phyloP scores from a whole-genome alignment of 257 asterid species.

The Cruciata laevipes region DNA sequence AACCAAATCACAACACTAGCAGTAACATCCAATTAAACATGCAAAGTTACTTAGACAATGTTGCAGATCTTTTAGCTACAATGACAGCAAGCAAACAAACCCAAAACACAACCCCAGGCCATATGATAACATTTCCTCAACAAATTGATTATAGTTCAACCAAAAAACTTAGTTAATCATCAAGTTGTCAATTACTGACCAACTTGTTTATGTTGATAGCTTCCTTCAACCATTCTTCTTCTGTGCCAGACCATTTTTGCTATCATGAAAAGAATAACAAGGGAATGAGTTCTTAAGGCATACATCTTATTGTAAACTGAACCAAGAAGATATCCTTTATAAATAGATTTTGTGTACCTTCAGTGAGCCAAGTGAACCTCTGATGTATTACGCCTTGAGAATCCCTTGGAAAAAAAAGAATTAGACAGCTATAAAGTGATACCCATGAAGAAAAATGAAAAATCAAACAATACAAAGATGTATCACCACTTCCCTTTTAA shows the following conservation, averaged over 20 bases:
- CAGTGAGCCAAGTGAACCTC: slow-evolving; percentile 90
- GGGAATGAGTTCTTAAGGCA: background rate
- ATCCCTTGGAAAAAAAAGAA: slow-evolving; percentile 61
- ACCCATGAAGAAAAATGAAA: slow-evolving; percentile 11
- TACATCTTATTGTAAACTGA: background rate
- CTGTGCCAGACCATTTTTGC: slow-evolving; percentile 99
- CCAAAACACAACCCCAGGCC: too few species aligned
- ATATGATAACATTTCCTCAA: too few species aligned
- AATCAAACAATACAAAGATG: slow-evolving; percentile 2
- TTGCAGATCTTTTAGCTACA: too few species aligned
- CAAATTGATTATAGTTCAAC: too few species aligned
- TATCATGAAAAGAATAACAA: slow-evolving; percentile 24
- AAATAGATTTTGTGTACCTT: slow-evolving; percentile 41
- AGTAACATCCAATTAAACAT: too few species aligned
- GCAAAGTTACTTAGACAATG: too few species aligned
- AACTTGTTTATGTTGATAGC: slow-evolving; percentile 96
- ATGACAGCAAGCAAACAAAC: too few species aligned
- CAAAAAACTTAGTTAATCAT: too few species aligned
- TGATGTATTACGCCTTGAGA: slow-evolving; percentile 81
- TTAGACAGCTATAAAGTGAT: slow-evolving; percentile 8
- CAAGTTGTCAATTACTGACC: too few species aligned
- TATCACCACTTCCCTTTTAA: slow-evolving; percentile 77
- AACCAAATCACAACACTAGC: too few species aligned
- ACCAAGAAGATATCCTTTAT: background rate
- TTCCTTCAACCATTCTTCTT: slow-evolving; percentile 89